phyloP scores from a whole-genome alignment of 192 early-diverging fungal genomes.

The Entomortierella lignicola region DNA sequence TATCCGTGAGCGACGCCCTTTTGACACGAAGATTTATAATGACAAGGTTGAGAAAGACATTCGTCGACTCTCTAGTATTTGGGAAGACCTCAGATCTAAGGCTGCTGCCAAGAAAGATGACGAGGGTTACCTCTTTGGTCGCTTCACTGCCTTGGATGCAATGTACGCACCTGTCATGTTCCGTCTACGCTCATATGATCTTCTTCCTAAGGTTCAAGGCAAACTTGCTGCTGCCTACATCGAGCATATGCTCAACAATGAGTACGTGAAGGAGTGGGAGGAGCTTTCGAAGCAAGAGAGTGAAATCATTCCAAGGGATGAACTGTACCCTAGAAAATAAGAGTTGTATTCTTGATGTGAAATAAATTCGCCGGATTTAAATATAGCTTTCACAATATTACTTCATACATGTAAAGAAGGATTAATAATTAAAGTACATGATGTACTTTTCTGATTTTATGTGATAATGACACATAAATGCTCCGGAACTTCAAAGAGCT shows the following conservation, averaged over 20 bases:
- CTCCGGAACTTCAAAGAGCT: too few relatives aligned
- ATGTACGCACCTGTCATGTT: conserved; percentile 54
- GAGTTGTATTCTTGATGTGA: not conserved
- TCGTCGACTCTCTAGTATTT: conserved; percentile 31
- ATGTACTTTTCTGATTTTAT: too few relatives aligned
- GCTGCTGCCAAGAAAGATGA: conserved; percentile 27
- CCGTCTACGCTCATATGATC: conserved; percentile 16
- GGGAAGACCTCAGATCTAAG: conserved; percentile 47
- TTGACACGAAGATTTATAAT: conserved; percentile 25
- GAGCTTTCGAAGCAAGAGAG: conserved; percentile 21
- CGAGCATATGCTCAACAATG: conserved; percentile 20
- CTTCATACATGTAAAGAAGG: too few relatives aligned
- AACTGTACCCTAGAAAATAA: conserved; percentile 3
- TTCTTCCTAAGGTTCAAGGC: conserved; percentile 25
- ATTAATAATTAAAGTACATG: too few relatives aligned
- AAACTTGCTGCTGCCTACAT: conserved; percentile 36
- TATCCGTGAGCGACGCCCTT: conserved; percentile 16
- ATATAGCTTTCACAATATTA: too few relatives aligned
- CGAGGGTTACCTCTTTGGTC: conserved; percentile 54
- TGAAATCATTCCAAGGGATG: conserved; percentile 32
- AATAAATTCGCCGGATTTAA: too few relatives aligned
- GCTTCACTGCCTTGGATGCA: conserved; percentile 52
- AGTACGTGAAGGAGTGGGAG: conserved; percentile 44
- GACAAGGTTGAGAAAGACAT: conserved; percentile 18
- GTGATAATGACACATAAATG: too few relatives aligned